Percentiles rank a stretch among this genome's conserved stretches.
Evolutionary conservation across 2,329 filamentous ascomycete genomes (phyloP).

Genomic region (Monosporascus sp.): DNA sequence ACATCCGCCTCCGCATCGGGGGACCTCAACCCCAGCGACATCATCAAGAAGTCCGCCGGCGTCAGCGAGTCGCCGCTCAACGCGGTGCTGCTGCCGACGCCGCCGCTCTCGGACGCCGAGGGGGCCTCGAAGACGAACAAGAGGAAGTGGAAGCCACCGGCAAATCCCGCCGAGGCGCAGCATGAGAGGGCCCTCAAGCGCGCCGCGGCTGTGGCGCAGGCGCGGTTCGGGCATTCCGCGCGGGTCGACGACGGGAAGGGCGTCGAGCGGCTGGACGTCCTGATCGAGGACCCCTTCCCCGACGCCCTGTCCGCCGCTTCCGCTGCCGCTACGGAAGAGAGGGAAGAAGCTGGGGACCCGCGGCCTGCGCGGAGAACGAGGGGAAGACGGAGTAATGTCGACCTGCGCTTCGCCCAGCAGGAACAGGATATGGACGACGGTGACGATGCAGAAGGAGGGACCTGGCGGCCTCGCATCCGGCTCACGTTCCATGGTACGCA

Average conservation of each 20-base stretch:
- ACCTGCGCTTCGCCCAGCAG: slow-evolving; percentile 19
- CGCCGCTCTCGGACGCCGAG: slow-evolving; percentile 37
- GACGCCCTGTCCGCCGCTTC: slow-evolving; percentile 7
- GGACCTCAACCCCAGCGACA: slow-evolving; percentile 21
- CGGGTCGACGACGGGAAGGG: slow-evolving; percentile 52
- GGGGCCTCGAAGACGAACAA: slow-evolving; percentile 6
- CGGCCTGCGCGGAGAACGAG: slow-evolving; percentile 13
- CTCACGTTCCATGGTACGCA: slow-evolving; percentile 71
- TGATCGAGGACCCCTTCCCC: slow-evolving; percentile 54
- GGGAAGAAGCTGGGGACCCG: slow-evolving; percentile 6
- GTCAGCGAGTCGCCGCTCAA: slow-evolving; percentile 50
- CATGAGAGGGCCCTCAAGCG: slow-evolving; percentile 46
- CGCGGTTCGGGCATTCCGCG: slow-evolving; percentile 64
- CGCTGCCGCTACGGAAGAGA: slow-evolving; percentile 8
- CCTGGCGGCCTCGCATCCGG: slow-evolving; percentile 55
- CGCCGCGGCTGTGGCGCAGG: slow-evolving; percentile 55
- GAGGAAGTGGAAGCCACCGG: slow-evolving; percentile 20
- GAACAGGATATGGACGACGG: slow-evolving; percentile 17
- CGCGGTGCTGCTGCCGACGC: slow-evolving; percentile 38
- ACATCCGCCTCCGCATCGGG: slow-evolving; percentile 38
- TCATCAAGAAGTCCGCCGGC: slow-evolving; percentile 36
- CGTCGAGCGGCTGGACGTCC: slow-evolving; percentile 56
- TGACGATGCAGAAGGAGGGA: slow-evolving; percentile 13
- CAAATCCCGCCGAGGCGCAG: slow-evolving; percentile 20
- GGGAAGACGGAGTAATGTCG: slow-evolving; percentile 17